These are phyloP conservation scores for Citrus sinensis DNA, from an alignment of 345 rosid species.

Conservation along the genomic window DNA sequence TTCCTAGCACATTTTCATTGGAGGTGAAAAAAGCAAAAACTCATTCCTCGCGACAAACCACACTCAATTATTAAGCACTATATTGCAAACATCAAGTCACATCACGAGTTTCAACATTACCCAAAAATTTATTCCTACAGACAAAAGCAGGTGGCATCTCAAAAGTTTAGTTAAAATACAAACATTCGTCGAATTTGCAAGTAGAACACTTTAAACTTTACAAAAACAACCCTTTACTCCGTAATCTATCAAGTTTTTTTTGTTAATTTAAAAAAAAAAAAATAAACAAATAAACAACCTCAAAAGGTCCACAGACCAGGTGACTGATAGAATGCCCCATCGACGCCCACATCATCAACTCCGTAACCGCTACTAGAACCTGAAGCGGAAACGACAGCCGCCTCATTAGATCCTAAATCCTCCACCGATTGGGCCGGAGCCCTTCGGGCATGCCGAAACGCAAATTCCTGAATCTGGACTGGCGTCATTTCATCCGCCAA, in stretches of 20 bases:
- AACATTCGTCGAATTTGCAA: not conserved
- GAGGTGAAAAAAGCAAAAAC: not conserved
- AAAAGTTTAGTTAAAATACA: not conserved
- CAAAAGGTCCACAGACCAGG: slow-evolving; percentile 29
- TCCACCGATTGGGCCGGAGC: not conserved
- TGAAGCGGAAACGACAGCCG: not conserved
- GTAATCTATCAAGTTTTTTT: not conserved
- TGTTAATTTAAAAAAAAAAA: too few species aligned
- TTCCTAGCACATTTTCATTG: not conserved
- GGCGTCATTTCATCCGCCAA: slow-evolving; percentile 22
- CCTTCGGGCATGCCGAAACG: slow-evolving; percentile 36
- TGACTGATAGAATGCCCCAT: slow-evolving; percentile 29
- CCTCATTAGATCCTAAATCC: not conserved
- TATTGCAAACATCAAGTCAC: not conserved
- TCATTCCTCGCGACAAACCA: too few species aligned
- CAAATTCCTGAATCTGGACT: slow-evolving; percentile 38
- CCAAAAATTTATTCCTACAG: not conserved
- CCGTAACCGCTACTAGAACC: not conserved
- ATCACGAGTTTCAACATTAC: not conserved
- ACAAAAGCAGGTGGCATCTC: not conserved
- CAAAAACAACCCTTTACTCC: not conserved
- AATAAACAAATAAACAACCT: not conserved
- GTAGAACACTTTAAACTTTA: not conserved
- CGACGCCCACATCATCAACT: not conserved
- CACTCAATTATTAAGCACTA: too few species aligned